A percentile compares a stretch with the other conserved stretches of the same genome.
phyloP scores from a whole-genome alignment of 164 flowering plant species.

The Sedum album region DNA sequence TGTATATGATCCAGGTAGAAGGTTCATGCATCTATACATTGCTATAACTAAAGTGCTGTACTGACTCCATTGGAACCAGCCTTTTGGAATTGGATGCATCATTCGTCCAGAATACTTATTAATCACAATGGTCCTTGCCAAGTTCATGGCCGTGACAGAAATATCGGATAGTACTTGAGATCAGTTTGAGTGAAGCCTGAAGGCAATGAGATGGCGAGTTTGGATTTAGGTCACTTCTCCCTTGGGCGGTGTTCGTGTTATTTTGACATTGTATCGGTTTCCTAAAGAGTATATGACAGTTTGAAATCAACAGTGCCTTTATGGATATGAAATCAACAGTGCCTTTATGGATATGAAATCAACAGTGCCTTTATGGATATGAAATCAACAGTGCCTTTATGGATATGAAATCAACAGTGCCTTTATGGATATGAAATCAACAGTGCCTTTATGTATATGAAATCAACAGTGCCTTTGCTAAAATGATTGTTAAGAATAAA shows the following conservation, averaged over 20 bases:
- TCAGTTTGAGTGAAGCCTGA: conserved; percentile 15
- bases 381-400: too few relatives aligned
- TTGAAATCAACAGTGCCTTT: conserved; percentile 53
- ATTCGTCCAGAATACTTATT: conserved; percentile 31
- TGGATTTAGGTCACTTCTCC: conserved; percentile 41
- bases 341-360: too few relatives aligned
- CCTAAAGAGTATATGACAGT: conserved; percentile 29
- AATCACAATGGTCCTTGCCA: conserved; percentile 37
- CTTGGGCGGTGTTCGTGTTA: conserved; percentile 51
- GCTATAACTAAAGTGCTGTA: conserved; percentile 27
- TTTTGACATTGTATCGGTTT: conserved; percentile 33
- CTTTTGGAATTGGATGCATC: conserved; percentile 31
- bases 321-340: conserved; percentile 36
- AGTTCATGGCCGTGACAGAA: conserved; percentile 44
- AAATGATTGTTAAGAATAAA: too few relatives aligned
- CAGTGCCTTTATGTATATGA: too few relatives aligned
- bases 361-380: too few relatives aligned
- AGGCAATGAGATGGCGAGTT: conserved; percentile 38
- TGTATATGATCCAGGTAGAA: conserved; percentile 40
- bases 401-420: too few relatives aligned
- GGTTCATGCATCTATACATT: conserved; percentile 32
- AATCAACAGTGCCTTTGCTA: too few relatives aligned
- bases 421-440: too few relatives aligned
- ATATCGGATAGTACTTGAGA: conserved; percentile 19
- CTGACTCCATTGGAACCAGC: conserved; percentile 33